Percentiles rank a stretch among this genome's conserved stretches.
Conservation (phyloP, 2,329 filamentous ascomycete species). For the Fusarium sp. region DNA sequence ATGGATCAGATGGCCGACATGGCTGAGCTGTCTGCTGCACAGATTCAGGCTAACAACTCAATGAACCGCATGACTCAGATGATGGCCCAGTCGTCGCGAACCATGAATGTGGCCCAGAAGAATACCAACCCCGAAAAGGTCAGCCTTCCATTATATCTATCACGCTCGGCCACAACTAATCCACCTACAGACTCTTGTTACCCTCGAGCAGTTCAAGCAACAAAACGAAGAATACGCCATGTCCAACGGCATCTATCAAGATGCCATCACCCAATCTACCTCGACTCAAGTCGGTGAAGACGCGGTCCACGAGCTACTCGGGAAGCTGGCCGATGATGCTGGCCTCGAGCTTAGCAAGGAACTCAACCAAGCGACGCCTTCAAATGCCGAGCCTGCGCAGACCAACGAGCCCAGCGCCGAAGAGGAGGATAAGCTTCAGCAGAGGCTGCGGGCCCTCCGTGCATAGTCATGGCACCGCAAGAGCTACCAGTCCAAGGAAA, state of each 20-base stretch:
- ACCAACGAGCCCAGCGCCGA: conserved; percentile 78
- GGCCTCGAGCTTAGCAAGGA: conserved; percentile 85
- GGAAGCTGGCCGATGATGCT: conserved; percentile 87
- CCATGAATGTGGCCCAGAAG: conserved; percentile 69
- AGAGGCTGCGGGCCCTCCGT: conserved; percentile 67
- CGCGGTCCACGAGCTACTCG: conserved; percentile 86
- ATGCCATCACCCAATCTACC: conserved; percentile 83
- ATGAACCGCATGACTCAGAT: conserved; percentile 75
- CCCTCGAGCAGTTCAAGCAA: conserved; percentile 70
- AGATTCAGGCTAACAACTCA: conserved; percentile 73
- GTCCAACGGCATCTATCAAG: conserved; percentile 82
- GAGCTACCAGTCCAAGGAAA: neutral
- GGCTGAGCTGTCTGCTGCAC: conserved; percentile 69
- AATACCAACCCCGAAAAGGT: conserved; percentile 70
- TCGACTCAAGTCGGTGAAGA: conserved; percentile 80
- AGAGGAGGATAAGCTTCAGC: conserved; percentile 80
- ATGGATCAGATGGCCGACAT: conserved; percentile 75
- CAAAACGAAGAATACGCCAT: conserved; percentile 75
- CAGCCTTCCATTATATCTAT: neutral
- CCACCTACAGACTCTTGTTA: conserved; percentile 64
- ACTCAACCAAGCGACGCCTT: conserved; percentile 69
- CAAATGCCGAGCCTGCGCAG: conserved; percentile 69
- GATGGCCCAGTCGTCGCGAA: conserved; percentile 70
- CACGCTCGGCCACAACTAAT: conserved; percentile 3
- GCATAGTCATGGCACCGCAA: conserved; percentile 53